Percentiles rank a stretch among this genome's conserved stretches.
These are phyloP conservation scores for Vigna nakashimae DNA, from an alignment of 306 rosid species.

Conservation along the genomic window DNA sequence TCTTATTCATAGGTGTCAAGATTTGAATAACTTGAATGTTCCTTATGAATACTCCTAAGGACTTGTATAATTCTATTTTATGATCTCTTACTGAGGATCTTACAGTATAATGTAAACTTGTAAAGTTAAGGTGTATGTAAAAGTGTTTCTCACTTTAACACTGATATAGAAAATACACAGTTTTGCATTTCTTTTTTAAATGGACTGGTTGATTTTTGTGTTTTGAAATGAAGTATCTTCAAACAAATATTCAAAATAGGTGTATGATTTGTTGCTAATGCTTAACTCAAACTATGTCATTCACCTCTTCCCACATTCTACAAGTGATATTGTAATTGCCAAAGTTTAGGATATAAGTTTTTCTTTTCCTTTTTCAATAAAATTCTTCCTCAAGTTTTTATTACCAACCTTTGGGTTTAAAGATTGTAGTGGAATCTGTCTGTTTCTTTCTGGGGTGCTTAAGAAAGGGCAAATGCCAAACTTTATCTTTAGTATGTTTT, in stretches of 20 bases:
- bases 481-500: too few species aligned
- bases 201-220: conserved; percentile 19
- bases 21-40: too few species aligned
- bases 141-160: conserved; percentile 31
- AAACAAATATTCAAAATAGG: neutral
- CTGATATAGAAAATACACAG: conserved; percentile 33
- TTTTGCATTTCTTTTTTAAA: neutral
- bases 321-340: neutral
- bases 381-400: neutral
- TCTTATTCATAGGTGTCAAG: too few species aligned
- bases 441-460: too few species aligned
- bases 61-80: too few species aligned
- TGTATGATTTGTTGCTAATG: neutral
- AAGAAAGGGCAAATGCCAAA: too few species aligned
- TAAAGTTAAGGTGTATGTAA: conserved; percentile 44
- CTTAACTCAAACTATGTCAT: neutral
- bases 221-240: conserved; percentile 1
- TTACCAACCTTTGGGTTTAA: neutral
- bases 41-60: too few species aligned
- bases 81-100: neutral
- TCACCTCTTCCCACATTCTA: neutral
- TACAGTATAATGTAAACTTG: conserved; percentile 47
- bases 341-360: neutral
- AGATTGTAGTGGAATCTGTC: neutral
- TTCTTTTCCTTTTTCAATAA: neutral